phyloP scores from a whole-genome alignment of 768 basidiomycete species.

The Amanita muscaria region DNA sequence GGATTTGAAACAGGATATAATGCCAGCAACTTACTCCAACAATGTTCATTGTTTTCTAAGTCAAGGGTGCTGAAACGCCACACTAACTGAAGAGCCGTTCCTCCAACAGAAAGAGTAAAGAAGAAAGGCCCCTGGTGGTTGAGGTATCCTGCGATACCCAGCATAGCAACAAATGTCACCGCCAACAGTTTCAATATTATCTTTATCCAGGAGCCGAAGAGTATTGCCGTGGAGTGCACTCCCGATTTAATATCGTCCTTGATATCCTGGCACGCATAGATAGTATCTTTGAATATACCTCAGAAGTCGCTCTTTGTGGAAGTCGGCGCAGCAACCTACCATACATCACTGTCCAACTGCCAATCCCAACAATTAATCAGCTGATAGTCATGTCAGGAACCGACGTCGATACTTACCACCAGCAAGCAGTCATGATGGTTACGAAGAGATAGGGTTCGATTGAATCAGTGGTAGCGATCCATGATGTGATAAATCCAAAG shows the following conservation, averaged over 20 bases:
- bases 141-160: conserved; percentile 43
- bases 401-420: conserved; percentile 37
- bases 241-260: conserved; percentile 63
- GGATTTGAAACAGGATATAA: not conserved
- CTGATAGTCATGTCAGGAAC: too few relatives aligned
- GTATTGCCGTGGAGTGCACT: conserved; percentile 70
- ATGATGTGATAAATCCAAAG: conserved; percentile 42
- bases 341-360: conserved; percentile 43
- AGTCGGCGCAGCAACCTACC: conserved; percentile 18
- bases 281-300: conserved; percentile 47
- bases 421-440: conserved; percentile 31
- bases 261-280: conserved; percentile 77
- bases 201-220: conserved; percentile 54
- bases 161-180: conserved; percentile 38
- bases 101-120: conserved; percentile 37
- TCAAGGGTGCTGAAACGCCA: conserved; percentile 42
- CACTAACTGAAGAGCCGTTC: conserved; percentile 31
- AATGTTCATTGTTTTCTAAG: conserved; percentile 17
- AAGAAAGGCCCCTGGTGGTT: conserved; percentile 44
- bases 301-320: too few relatives aligned
- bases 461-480: conserved; percentile 30
- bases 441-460: conserved; percentile 25
- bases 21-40: conserved; percentile 37
- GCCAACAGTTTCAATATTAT: conserved; percentile 48
- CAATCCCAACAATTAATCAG: not conserved